Evolutionary conservation across 495 filamentous ascomycete species (phyloP).

Genomic region (Chaetomidium leptoderma): DNA sequence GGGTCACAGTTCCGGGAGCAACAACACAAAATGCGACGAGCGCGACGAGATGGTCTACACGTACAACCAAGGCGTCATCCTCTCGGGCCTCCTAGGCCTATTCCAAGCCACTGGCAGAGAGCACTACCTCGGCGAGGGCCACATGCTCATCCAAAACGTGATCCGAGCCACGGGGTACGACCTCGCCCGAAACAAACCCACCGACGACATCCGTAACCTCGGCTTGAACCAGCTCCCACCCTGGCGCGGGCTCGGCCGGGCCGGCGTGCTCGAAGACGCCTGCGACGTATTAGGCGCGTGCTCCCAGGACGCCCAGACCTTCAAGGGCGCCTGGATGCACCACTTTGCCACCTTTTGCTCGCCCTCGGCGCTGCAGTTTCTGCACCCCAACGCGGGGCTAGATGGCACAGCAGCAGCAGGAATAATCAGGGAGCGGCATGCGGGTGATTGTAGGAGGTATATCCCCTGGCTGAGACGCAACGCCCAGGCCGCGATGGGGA

Average conservation of each 20-base stretch:
- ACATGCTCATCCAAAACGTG: conserved; percentile 64
- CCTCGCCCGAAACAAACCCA: conserved; percentile 30
- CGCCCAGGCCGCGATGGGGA: conserved; percentile 66
- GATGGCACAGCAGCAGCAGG: background rate
- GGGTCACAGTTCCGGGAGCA: conserved; percentile 50
- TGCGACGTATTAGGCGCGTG: conserved; percentile 75
- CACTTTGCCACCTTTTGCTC: conserved; percentile 80
- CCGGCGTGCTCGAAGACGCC: conserved; percentile 76
- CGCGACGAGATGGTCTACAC: conserved; percentile 89
- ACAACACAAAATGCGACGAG: conserved; percentile 61
- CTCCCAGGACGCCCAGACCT: conserved; percentile 83
- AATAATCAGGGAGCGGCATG: conserved; percentile 42
- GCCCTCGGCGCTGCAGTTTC: conserved; percentile 41
- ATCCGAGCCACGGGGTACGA: conserved; percentile 74
- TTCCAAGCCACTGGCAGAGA: conserved; percentile 66
- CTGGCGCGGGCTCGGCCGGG: conserved; percentile 74
- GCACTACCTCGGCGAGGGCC: conserved; percentile 72
- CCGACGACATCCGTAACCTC: conserved; percentile 23
- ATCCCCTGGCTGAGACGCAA: conserved; percentile 71
- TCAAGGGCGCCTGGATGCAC: conserved; percentile 94
- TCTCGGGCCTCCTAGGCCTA: conserved; percentile 76
- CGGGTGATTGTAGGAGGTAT: conserved; percentile 59
- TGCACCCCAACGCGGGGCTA: conserved; percentile 15
- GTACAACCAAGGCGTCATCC: conserved; percentile 94
- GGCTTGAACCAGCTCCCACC: conserved; percentile 23